A percentile compares a stretch with the other conserved stretches of the same genome.
These are phyloP conservation scores for Colletotrichum agaves DNA, from an alignment of 2,329 filamentous ascomycete genomes.

Conservation along the genomic window DNA sequence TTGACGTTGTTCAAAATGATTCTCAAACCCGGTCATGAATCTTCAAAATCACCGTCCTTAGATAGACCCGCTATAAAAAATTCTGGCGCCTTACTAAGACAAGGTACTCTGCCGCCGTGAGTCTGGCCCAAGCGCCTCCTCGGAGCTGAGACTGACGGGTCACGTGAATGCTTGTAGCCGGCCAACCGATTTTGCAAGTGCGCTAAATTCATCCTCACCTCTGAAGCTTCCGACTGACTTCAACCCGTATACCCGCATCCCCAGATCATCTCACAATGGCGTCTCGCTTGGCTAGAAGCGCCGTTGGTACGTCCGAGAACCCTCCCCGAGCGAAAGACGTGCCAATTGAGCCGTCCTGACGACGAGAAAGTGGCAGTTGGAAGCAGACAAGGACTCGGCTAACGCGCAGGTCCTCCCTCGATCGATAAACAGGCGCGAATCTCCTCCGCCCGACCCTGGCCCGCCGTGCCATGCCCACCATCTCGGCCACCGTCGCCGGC, in stretches of 20 bases:
- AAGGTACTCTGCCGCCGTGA: no score
- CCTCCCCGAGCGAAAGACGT: constrained; percentile 38
- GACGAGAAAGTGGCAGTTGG: constrained; percentile 15
- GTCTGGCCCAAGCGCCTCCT: constrained; percentile 39
- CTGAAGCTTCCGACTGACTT: constrained; percentile 57
- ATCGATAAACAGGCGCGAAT: constrained; percentile 75
- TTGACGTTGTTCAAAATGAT: constrained; percentile 21
- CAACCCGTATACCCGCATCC: constrained; percentile 60
- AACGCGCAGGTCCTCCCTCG: constrained; percentile 42
- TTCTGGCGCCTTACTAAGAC: no score
- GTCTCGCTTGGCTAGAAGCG: constrained; percentile 95
- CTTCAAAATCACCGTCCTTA: constrained; percentile 17
- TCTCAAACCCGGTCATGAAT: constrained; percentile 17
- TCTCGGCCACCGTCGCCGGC: constrained; percentile 74
- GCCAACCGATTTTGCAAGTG: constrained; percentile 43
- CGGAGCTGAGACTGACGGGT: constrained; percentile 40
- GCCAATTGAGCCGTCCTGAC: constrained; percentile 49
- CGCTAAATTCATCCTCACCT: constrained; percentile 59
- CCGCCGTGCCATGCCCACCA: constrained; percentile 78
- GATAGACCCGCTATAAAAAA: neutral
- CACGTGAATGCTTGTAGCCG: constrained; percentile 54
- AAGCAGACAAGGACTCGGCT: constrained; percentile 12
- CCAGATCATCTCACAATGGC: constrained; percentile 84
- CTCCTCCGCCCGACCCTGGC: constrained; percentile 86
- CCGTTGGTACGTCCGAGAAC: constrained; percentile 78